Conservation (phyloP, 2,329 filamentous ascomycete species). For the Exophiala spinifera region DNA sequence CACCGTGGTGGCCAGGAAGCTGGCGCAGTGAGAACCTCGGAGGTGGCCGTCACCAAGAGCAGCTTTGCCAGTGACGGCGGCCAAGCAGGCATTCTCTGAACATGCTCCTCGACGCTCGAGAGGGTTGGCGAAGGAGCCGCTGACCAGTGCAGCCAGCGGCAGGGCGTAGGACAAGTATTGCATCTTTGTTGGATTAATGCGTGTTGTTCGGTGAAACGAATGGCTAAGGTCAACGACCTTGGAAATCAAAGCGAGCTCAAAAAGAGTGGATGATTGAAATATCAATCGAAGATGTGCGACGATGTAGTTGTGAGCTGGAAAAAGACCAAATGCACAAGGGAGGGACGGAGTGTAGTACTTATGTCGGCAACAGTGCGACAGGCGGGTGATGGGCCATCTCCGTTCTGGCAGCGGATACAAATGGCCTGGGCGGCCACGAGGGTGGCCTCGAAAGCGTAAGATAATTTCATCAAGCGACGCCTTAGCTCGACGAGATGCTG, state of each 20-base stretch:
- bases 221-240: slow-evolving; percentile 28
- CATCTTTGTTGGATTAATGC: slow-evolving; percentile 17
- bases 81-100: slow-evolving; percentile 22
- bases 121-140: slow-evolving; percentile 23
- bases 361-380: slow-evolving; percentile 11
- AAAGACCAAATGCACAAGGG: not conserved
- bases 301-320: slow-evolving; percentile 17
- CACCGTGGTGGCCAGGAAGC: slow-evolving; percentile 25
- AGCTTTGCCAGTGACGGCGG: slow-evolving; percentile 27
- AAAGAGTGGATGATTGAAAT: slow-evolving; percentile 31
- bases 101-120: slow-evolving; percentile 1
- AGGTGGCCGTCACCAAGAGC: slow-evolving; percentile 25
- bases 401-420: slow-evolving; percentile 1
- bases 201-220: slow-evolving; percentile 22
- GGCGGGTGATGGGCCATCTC: slow-evolving; percentile 6
- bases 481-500: slow-evolving; percentile 1
- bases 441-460: slow-evolving; percentile 17
- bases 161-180: slow-evolving; percentile 24
- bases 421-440: slow-evolving; percentile 21
- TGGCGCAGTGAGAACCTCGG: slow-evolving; percentile 25
- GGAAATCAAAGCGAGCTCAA: slow-evolving; percentile 19
- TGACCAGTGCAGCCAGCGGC: slow-evolving; percentile 27
- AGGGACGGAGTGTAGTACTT: slow-evolving; percentile 17
- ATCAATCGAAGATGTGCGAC: slow-evolving; percentile 23
- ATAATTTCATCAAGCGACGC: slow-evolving; percentile 18